Conservation (phyloP, 1,139 yeast genomes). For the Geotrichum citri-aurantii region DNA sequence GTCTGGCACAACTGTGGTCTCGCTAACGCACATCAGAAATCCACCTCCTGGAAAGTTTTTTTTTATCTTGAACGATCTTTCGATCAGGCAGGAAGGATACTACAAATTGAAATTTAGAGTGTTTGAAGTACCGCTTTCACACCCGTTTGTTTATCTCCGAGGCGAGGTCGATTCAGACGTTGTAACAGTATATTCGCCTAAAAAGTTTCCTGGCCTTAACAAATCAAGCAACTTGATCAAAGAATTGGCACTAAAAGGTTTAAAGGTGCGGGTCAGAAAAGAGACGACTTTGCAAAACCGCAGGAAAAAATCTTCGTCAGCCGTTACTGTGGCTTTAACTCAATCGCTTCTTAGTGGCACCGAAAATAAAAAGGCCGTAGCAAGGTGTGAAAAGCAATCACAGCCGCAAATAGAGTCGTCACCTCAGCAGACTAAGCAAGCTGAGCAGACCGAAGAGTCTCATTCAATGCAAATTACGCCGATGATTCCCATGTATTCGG, state of each 20-base stretch:
- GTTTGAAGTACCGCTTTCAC: constrained; percentile 29
- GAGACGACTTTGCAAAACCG: constrained; percentile 26
- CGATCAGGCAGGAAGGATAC: constrained; percentile 35
- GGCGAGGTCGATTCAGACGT: constrained; percentile 28
- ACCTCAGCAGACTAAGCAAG: background rate
- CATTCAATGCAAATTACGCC: background rate
- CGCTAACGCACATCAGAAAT: constrained; percentile 27
- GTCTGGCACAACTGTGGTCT: constrained; percentile 29
- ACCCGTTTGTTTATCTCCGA: constrained; percentile 24
- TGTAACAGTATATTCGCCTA: constrained; percentile 36
- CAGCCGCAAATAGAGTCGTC: background rate
- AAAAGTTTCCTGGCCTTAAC: constrained; percentile 37
- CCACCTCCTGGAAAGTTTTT: constrained; percentile 30
- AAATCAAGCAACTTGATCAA: constrained; percentile 34
- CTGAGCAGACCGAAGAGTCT: background rate
- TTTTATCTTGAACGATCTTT: constrained; percentile 34
- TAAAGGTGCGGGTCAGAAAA: constrained; percentile 35
- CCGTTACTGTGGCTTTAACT: background rate
- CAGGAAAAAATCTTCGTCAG: constrained; percentile 8
- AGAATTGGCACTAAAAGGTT: constrained; percentile 35
- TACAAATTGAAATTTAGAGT: constrained; percentile 32
- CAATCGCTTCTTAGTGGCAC: background rate
- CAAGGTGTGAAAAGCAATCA: background rate
- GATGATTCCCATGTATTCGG: background rate
- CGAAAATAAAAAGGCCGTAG: background rate